Conservation (phyloP, 371 early-diverging fungal genomes). For the Saksenaea oblongispora region DNA sequence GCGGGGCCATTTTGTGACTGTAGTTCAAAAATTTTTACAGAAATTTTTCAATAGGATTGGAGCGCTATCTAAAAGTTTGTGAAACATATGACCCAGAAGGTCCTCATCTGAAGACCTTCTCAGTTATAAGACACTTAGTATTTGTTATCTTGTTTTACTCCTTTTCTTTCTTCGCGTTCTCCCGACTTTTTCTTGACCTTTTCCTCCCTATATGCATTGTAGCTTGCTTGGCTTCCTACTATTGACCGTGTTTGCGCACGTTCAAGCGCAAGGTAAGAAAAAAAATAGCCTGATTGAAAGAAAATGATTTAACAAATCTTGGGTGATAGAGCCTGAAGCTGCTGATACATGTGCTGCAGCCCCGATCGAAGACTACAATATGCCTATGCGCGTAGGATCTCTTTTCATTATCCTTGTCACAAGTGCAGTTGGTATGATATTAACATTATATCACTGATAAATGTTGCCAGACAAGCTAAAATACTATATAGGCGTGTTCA, state of each 20-base stretch:
- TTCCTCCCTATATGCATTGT: not conserved
- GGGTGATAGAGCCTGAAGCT: not conserved
- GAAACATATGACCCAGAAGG: conserved; percentile 3
- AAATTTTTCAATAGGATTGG: not conserved
- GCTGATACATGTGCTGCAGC: conserved; percentile 8
- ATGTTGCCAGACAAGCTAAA: not conserved
- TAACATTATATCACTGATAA: not conserved
- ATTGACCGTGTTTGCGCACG: not conserved
- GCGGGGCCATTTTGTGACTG: not conserved
- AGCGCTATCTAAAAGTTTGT: not conserved
- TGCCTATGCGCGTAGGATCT: conserved; percentile 23
- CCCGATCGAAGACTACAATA: conserved; percentile 17
- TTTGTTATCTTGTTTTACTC: not conserved
- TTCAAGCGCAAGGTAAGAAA: not conserved
- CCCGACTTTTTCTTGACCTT: not conserved
- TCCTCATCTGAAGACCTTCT: conserved; percentile 3
- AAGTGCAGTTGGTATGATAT: conserved; percentile 20
- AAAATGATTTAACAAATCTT: not conserved
- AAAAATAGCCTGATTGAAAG: not conserved
- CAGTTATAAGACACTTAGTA: conserved; percentile 1
- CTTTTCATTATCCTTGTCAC: conserved; percentile 28
- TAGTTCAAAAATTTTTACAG: not conserved
- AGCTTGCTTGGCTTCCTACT: not conserved
- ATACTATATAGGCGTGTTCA: conserved; percentile 25
- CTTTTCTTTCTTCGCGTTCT: not conserved